These are phyloP conservation scores for Takakia lepidozioides DNA, from an alignment of 225 moss, liverwort and hornwort genomes.

Conservation along the genomic window DNA sequence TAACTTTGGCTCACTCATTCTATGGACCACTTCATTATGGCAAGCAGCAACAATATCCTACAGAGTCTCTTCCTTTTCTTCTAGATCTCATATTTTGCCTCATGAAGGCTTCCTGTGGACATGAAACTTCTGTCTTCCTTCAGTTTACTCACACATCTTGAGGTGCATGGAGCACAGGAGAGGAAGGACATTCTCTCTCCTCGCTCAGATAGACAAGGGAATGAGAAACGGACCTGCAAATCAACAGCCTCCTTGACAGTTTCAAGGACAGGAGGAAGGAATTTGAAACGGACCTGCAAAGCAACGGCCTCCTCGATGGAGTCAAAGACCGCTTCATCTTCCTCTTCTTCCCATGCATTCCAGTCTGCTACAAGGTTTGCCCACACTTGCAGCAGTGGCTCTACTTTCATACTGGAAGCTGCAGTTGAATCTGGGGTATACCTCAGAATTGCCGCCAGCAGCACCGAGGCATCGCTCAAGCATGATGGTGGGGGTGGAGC, in stretches of 20 bases:
- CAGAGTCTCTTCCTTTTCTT: no score
- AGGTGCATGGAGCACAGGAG: no score
- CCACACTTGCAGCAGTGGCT: slow-evolving; percentile 80
- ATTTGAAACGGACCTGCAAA: slow-evolving; percentile 47
- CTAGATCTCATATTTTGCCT: no score
- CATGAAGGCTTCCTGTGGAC: no score
- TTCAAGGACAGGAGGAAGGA: slow-evolving; percentile 31
- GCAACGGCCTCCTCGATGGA: slow-evolving; percentile 83
- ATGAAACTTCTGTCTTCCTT: no score
- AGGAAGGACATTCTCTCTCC: no score
- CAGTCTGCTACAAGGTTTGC: slow-evolving; percentile 81
- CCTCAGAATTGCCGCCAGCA: slow-evolving; percentile 67
- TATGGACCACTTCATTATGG: no score
- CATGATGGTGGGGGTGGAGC: slow-evolving; percentile 82
- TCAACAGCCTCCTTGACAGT: slow-evolving; percentile 81
- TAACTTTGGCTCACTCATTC: no score
- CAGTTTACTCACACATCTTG: no score
- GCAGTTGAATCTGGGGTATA: slow-evolving; percentile 47
- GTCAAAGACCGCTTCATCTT: slow-evolving; percentile 91
- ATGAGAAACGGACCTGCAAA: slow-evolving; percentile 46
- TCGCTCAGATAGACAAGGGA: no score
- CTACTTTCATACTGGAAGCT: slow-evolving; percentile 58
- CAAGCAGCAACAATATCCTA: no score
- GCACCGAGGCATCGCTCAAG: slow-evolving; percentile 79
- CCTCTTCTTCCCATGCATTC: slow-evolving; percentile 95